Percentiles rank a stretch among this genome's conserved stretches.
Conservation (phyloP, 495 filamentous ascomycete genomes). For the Penicillium waksmanii region DNA sequence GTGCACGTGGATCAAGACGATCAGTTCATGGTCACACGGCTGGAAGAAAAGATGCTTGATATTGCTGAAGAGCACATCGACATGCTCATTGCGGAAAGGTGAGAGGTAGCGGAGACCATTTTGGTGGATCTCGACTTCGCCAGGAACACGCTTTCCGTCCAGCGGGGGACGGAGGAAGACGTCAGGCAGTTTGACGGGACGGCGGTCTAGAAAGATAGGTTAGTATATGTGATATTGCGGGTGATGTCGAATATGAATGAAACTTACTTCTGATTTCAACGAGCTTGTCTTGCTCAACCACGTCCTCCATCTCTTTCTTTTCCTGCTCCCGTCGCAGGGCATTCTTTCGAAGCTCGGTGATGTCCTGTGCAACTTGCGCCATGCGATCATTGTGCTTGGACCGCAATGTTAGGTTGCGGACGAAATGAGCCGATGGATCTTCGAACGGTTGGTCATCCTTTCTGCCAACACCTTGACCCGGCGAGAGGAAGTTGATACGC, state of each 20-base stretch:
- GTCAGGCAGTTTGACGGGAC: conserved; percentile 83
- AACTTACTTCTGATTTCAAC: conserved; percentile 82
- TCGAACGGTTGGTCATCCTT: conserved; percentile 99
- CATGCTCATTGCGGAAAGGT: conserved; percentile 77
- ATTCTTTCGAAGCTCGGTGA: conserved; percentile 91
- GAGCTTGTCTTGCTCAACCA: conserved; percentile 99
- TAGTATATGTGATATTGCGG: conserved; percentile 8
- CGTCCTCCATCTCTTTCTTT: conserved; percentile 99
- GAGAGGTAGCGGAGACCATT: conserved; percentile 98
- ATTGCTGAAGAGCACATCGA: conserved; percentile 97
- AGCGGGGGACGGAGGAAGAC: conserved; percentile 92
- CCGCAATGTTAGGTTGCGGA: conserved; percentile 91
- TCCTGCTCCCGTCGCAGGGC: conserved; percentile 90
- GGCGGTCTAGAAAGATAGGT: conserved; percentile 63
- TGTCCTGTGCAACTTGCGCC: conserved; percentile 83
- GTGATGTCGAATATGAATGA: background rate
- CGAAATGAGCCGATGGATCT: conserved; percentile 92
- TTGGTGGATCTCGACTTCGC: conserved; percentile 95
- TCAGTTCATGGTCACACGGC: conserved; percentile 90
- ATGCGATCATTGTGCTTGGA: conserved; percentile 87
- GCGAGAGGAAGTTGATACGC: conserved; percentile 95
- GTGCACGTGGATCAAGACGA: conserved; percentile 97
- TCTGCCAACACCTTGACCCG: conserved; percentile 94
- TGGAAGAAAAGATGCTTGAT: conserved; percentile 99
- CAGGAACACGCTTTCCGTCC: conserved; percentile 94